phyloP scores from a whole-genome alignment of 2,329 filamentous ascomycete species.

The Microthyrium microscopicum region DNA sequence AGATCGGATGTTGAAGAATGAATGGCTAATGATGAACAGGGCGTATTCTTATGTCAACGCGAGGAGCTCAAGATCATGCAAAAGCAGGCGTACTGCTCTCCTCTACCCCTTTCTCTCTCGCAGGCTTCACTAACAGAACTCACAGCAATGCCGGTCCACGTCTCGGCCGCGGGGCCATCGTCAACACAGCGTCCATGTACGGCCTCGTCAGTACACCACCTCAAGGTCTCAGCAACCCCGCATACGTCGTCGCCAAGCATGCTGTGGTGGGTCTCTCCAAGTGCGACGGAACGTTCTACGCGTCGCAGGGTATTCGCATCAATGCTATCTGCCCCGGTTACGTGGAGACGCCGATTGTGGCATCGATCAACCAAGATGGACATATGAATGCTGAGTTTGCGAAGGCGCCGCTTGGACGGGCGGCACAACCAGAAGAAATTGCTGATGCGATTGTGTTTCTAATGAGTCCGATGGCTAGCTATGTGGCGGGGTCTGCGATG shows the following conservation, averaged over 20 bases:
- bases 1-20: too few relatives aligned
- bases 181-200: slow-evolving; percentile 38
- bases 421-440: slow-evolving; percentile 35
- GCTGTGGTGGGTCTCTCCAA: slow-evolving; percentile 37
- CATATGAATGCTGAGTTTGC: slow-evolving; percentile 23
- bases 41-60: slow-evolving; percentile 40
- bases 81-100: slow-evolving; percentile 24
- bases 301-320: slow-evolving; percentile 35
- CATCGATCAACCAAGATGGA: slow-evolving; percentile 13
- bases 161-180: slow-evolving; percentile 32
- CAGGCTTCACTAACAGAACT: slow-evolving; percentile 7
- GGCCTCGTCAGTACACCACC: slow-evolving; percentile 27
- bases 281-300: slow-evolving; percentile 37
- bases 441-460: slow-evolving; percentile 36
- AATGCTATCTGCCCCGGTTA: slow-evolving; percentile 44
- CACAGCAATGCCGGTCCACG: slow-evolving; percentile 13
- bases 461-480: slow-evolving; percentile 35
- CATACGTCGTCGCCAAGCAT: slow-evolving; percentile 38
- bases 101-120: not conserved
- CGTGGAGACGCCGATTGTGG: slow-evolving; percentile 26
- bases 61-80: slow-evolving; percentile 37
- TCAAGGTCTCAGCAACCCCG: slow-evolving; percentile 23
- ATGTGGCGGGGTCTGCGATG: slow-evolving; percentile 32
- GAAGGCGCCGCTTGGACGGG: slow-evolving; percentile 30
- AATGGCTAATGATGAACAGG: slow-evolving; percentile 13